A percentile compares a stretch with the other conserved stretches of the same genome.
Conservation (phyloP, 345 rosid genomes). For the Gossypium ekmanianum region DNA sequence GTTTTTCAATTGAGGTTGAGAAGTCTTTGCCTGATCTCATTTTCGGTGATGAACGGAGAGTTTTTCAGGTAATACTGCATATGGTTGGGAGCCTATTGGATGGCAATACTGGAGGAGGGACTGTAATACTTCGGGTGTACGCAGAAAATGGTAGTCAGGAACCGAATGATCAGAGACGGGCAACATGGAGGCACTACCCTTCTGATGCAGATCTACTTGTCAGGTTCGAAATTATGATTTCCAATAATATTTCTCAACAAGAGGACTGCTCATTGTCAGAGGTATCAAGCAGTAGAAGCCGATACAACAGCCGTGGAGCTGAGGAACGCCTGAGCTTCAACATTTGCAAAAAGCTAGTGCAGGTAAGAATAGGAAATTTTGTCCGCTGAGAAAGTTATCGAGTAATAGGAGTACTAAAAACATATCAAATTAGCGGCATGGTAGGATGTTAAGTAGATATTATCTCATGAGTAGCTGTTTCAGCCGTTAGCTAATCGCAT, state of each 20-base stretch:
- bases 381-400: not conserved
- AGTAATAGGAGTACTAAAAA: not conserved
- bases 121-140: conserved; percentile 41
- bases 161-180: conserved; percentile 65
- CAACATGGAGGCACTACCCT: conserved; percentile 59
- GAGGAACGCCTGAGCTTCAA: conserved; percentile 80
- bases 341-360: conserved; percentile 84
- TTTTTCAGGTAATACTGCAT: conserved; percentile 85
- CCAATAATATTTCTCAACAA: conserved; percentile 28
- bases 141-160: conserved; percentile 65
- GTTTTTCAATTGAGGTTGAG: conserved; percentile 63
- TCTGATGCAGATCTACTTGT: conserved; percentile 60
- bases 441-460: not conserved
- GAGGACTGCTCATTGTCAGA: conserved; percentile 41
- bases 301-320: conserved; percentile 43
- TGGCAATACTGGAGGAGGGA: conserved; percentile 43
- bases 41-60: conserved; percentile 78
- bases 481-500: not conserved
- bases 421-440: not conserved
- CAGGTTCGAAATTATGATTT: conserved; percentile 61
- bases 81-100: conserved; percentile 78
- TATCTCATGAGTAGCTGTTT: not conserved
- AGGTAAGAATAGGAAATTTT: conserved; percentile 39
- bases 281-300: conserved; percentile 40
- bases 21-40: conserved; percentile 71